Percentiles rank a stretch among this genome's conserved stretches.
These are phyloP conservation scores for Spinacia oleracea DNA, from an alignment of 179 eudicot genomes.

Conservation along the genomic window DNA sequence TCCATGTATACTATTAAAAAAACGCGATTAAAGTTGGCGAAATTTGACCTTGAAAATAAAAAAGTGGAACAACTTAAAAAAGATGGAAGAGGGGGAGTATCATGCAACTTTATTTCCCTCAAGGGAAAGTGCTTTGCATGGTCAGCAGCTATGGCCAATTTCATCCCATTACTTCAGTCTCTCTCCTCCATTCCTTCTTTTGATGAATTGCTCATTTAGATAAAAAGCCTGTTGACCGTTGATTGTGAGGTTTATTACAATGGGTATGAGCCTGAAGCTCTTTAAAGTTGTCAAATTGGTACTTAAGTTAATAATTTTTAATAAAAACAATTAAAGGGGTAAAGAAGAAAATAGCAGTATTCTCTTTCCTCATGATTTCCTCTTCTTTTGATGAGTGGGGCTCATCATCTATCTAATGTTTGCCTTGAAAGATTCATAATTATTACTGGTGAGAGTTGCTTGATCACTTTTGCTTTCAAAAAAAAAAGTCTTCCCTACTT, in stretches of 20 bases:
- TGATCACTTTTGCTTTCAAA: constrained; percentile 38
- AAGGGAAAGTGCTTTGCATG: constrained; percentile 56
- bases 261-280: constrained; percentile 28
- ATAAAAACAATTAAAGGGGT: constrained; percentile 24
- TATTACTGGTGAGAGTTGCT: constrained; percentile 36
- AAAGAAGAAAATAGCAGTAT: constrained; percentile 34
- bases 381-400: constrained; percentile 55
- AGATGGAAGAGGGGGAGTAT: background rate
- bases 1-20: too few species aligned
- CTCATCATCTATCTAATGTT: constrained; percentile 17
- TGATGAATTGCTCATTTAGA: constrained; percentile 40
- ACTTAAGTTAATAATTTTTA: background rate
- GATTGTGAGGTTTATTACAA: constrained; percentile 50
- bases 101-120: constrained; percentile 3
- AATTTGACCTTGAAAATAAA: too few species aligned
- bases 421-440: constrained; percentile 64
- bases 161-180: background rate
- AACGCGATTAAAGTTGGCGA: too few species aligned
- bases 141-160: constrained; percentile 49
- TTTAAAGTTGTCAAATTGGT: constrained; percentile 33
- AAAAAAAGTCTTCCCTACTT: constrained; percentile 31
- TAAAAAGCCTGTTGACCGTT: constrained; percentile 57
- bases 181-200: constrained; percentile 46
- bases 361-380: constrained; percentile 42
- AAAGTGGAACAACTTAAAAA: background rate